Evolutionary conservation across 352 stramenopile genomes (phyloP).

Genomic region (Globisporangium emineosum): DNA sequence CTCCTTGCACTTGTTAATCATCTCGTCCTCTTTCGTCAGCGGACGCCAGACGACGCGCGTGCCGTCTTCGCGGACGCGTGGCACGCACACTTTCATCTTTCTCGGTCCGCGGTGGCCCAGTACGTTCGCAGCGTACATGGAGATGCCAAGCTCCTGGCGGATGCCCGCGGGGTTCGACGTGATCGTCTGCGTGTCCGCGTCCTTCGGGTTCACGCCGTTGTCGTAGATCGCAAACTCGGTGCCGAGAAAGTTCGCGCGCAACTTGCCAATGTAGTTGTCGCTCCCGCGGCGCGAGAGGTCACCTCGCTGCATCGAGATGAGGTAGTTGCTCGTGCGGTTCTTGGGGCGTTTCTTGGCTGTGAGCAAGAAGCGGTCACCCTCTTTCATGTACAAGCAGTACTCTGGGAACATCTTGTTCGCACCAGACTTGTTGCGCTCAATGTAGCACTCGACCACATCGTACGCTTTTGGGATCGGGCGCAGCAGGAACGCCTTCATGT

Average conservation of each 20-base stretch:
- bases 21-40: conserved; percentile 86
- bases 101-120: conserved; percentile 91
- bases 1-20: conserved; percentile 93
- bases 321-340: conserved; percentile 97
- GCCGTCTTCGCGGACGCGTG: conserved; percentile 83
- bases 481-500: conserved; percentile 79
- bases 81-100: conserved; percentile 96
- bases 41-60: conserved; percentile 76
- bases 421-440: conserved; percentile 89
- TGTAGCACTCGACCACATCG: conserved; percentile 94
- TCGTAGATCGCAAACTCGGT: conserved; percentile 98
- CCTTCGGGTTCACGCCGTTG: conserved; percentile 90
- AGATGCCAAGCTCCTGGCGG: conserved; percentile 90
- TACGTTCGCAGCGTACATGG: conserved; percentile 94
- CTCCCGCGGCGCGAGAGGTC: conserved; percentile 89
- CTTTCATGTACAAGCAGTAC: conserved; percentile 91
- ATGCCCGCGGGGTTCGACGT: conserved; percentile 74
- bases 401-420: conserved; percentile 94
- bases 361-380: conserved; percentile 95
- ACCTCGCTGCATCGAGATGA: conserved; percentile 92
- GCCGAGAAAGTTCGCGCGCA: conserved; percentile 96
- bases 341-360: conserved; percentile 95
- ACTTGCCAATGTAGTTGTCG: conserved; percentile 94
- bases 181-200: conserved; percentile 77
- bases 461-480: conserved; percentile 82